Evolutionary conservation across 2,329 filamentous ascomycete species (phyloP), one percentile per base, ranked within the genome.

Genomic region (Colletotrichum sp.): DNA sequence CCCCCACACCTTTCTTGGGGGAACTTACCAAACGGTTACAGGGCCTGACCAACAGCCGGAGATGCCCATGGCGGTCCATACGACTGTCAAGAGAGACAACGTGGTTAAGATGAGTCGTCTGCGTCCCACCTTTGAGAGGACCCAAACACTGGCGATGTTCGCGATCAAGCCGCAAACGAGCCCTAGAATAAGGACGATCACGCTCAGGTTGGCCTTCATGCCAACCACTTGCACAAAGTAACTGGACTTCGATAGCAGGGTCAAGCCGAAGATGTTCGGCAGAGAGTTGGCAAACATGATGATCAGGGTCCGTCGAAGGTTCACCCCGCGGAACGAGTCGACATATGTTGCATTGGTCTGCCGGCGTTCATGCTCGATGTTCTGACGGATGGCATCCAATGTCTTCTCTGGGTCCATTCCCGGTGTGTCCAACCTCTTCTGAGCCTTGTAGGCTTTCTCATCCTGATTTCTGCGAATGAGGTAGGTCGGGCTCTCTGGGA

Each of bases 401-500:
- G 86, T 85, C 78, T 83, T 82, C 74, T 86, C 84, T 8, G 86
- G 83, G 39, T 87, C 83, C 2, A 81, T 79, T 6, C 81, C 82
- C 0, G 80, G 71, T 0, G 86, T 85, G 76, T 90, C 87, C 66
- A 92, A 86, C 62, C 88, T 87, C 66, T 84, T 84, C 79, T 91
- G 88, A 16, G 88, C 85, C 73, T 82, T 81, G 74, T 88, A 80
- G 2, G 88, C 86, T 62, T 87, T 79, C 1, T 82, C 81, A 13
- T 85, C 79, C 8, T 80, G 80, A 6, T 81, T 82, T 68, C 85
- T 86, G 5, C 87, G 85, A 2, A 91, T 80, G 3, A 90, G 80
- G 75, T 86, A 90, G 0, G 87, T 83, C 0, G 89, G 89, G 15
- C 86, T 88, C 76, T 91, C 89, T 0, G 89, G 89, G 39, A 91